Evolutionary conservation across 2,329 filamentous ascomycete species (phyloP).

Genomic region (Clonostachys chloroleuca): DNA sequence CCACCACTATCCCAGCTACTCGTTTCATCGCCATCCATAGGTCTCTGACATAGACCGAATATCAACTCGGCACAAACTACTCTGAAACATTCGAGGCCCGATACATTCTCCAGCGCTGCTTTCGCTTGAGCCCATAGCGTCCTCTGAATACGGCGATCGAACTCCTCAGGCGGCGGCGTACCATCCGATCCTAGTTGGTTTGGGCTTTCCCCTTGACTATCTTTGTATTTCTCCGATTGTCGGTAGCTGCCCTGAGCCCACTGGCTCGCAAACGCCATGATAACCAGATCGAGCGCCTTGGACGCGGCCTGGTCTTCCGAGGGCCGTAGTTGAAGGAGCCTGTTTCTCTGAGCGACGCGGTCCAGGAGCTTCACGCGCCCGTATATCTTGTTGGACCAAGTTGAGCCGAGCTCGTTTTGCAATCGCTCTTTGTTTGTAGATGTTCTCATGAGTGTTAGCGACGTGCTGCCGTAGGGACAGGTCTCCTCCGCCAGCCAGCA

Average conservation of each 20-base stretch:
- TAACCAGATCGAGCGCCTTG: slow-evolving; percentile 36
- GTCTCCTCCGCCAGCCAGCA: slow-evolving; percentile 48
- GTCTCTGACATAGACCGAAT: slow-evolving; percentile 28
- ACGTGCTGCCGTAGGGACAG: slow-evolving; percentile 34
- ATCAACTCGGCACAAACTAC: slow-evolving; percentile 30
- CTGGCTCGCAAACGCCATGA: slow-evolving; percentile 47
- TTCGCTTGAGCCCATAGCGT: slow-evolving; percentile 28
- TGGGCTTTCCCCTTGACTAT: too few relatives aligned
- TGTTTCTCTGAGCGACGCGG: slow-evolving; percentile 26
- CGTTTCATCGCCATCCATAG: slow-evolving; percentile 6
- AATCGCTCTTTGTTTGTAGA: slow-evolving; percentile 8
- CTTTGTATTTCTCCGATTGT: slow-evolving; percentile 6
- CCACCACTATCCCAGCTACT: too few relatives aligned
- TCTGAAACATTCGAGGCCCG: slow-evolving; percentile 27
- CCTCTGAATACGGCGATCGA: slow-evolving; percentile 26
- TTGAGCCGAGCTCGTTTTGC: slow-evolving; percentile 24
- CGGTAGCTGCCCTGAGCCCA: slow-evolving; percentile 33
- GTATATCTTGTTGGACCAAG: slow-evolving; percentile 42
- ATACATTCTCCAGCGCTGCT: slow-evolving; percentile 21
- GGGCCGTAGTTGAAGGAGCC: slow-evolving; percentile 28
- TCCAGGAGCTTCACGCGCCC: slow-evolving; percentile 40
- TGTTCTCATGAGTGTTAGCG: slow-evolving; percentile 9
- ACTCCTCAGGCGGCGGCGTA: slow-evolving; percentile 15
- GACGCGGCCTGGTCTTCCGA: slow-evolving; percentile 31
- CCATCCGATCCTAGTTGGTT: too few relatives aligned